Conservation (phyloP, 345 rosid species). For the Eucalyptus melliodora region DNA sequence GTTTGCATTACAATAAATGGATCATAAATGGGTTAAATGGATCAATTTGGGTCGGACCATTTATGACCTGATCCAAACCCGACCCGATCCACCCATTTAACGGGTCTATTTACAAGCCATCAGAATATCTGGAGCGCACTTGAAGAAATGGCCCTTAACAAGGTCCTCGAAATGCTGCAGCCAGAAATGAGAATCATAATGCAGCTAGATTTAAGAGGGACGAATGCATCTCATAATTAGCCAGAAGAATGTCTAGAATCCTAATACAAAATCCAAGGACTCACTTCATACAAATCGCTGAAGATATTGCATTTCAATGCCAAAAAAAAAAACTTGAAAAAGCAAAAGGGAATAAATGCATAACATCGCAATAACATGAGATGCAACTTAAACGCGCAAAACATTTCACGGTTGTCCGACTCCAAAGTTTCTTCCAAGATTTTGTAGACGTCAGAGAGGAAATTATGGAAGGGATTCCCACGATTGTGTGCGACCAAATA, state of each 20-base stretch:
- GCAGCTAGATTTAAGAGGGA: neutral
- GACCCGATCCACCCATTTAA: too few species aligned
- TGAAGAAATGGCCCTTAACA: slow-evolving; percentile 63
- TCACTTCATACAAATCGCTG: neutral
- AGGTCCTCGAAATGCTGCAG: slow-evolving; percentile 76
- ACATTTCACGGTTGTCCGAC: neutral
- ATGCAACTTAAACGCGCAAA: neutral
- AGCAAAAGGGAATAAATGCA: neutral
- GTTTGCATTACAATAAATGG: too few species aligned
- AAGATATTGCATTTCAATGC: neutral
- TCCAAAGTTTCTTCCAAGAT: neutral
- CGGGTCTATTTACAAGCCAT: slow-evolving; percentile 30
- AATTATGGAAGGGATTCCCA: neutral
- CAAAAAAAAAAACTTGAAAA: neutral
- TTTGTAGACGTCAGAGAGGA: neutral
- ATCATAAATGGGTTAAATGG: fast-evolving
- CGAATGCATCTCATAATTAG: neutral
- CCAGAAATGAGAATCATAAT: neutral
- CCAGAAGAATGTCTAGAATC: neutral
- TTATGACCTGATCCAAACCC: too few species aligned
- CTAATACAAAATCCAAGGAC: neutral
- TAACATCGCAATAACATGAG: neutral
- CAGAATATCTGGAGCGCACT: slow-evolving; percentile 42
- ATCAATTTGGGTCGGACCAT: fast-evolving
- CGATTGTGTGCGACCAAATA: neutral